These are phyloP conservation scores for Aspergillus spinulosporus DNA, from an alignment of 2,329 filamentous ascomycete genomes.

Conservation along the genomic window DNA sequence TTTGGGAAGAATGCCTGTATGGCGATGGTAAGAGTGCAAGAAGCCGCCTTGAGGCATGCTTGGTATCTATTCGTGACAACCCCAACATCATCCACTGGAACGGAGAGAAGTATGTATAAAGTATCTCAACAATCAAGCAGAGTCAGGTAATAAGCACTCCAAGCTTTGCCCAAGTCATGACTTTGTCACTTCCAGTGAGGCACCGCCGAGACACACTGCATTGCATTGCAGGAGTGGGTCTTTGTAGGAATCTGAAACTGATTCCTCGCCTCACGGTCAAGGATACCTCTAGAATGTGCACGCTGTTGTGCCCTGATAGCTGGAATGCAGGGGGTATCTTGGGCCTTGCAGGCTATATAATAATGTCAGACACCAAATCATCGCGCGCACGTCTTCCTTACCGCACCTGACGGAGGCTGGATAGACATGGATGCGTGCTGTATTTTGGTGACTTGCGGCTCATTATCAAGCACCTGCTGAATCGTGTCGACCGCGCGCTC, in stretches of 20 bases:
- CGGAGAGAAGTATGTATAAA: too few species aligned
- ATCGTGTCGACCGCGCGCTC: background rate
- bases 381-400: background rate
- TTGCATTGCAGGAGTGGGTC: constrained; percentile 8
- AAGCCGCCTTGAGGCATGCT: background rate
- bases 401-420: constrained; percentile 1
- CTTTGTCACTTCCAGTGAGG: background rate
- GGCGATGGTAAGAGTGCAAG: background rate
- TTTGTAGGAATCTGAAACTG: background rate
- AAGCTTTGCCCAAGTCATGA: background rate
- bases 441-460: background rate
- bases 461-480: background rate
- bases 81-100: too few species aligned
- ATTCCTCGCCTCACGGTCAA: background rate
- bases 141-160: too few species aligned
- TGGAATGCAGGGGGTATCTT: constrained; percentile 10
- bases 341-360: background rate
- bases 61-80: too few species aligned
- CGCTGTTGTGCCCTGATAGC: background rate
- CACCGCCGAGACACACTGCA: background rate
- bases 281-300: background rate
- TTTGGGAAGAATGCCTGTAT: background rate
- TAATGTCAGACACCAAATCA: background rate
- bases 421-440: constrained; percentile 1
- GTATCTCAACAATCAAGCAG: too few species aligned